A percentile compares a stretch with the other conserved stretches of the same genome.
Conservation (phyloP, 2,329 filamentous ascomycete species). For the Fusarium sp. region DNA sequence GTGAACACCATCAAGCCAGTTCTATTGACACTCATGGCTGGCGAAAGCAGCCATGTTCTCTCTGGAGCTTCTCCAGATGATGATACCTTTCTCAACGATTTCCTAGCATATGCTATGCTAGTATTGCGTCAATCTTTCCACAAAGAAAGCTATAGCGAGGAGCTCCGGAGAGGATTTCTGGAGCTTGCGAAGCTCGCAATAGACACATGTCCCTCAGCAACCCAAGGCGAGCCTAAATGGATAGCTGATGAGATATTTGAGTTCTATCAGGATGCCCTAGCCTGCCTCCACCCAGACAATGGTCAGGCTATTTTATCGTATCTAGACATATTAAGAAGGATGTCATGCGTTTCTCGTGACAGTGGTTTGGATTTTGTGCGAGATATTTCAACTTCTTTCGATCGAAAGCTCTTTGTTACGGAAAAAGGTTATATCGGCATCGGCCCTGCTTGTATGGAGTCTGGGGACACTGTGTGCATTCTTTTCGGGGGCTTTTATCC, state of each 20-base stretch:
- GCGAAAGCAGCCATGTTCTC: neutral
- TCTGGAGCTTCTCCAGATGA: neutral
- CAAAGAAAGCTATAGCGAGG: neutral
- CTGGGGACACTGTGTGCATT: neutral
- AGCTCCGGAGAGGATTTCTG: accelerated
- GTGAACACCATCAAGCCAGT: neutral
- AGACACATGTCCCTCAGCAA: too few relatives aligned
- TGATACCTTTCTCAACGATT: neutral
- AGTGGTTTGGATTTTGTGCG: neutral
- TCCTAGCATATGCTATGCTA: accelerated
- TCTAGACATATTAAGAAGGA: too few relatives aligned
- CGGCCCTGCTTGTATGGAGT: neutral
- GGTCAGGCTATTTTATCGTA: too few relatives aligned
- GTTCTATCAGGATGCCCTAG: too few relatives aligned
- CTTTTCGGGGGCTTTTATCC: neutral
- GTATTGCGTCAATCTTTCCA: accelerated
- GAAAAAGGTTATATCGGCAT: neutral
- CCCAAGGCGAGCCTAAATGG: too few relatives aligned
- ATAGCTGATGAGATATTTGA: too few relatives aligned
- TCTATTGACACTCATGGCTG: neutral
- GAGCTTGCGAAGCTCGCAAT: neutral
- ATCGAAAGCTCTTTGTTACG: neutral
- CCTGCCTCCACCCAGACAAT: too few relatives aligned
- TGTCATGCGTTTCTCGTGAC: too few relatives aligned
- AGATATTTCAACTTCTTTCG: neutral